phyloP scores from a whole-genome alignment of 306 rosid species.

The Lagenaria siceraria region DNA sequence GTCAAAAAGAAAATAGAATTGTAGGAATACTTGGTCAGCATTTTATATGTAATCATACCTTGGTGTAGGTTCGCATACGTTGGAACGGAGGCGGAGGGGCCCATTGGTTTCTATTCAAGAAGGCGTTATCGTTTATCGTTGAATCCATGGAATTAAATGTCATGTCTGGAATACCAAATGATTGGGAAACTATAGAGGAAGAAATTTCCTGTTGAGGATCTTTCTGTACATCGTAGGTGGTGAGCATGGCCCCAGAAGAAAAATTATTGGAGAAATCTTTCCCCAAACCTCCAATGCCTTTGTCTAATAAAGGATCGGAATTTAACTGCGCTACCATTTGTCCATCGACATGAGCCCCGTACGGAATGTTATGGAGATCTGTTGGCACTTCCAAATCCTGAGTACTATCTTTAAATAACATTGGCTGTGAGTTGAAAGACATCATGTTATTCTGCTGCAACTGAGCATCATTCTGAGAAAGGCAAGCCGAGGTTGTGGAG shows the following conservation, averaged over 20 bases:
- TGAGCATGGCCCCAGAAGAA: slow-evolving; percentile 47
- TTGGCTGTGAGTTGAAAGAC: slow-evolving; percentile 56
- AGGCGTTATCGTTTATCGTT: slow-evolving; percentile 54
- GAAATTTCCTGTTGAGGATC: slow-evolving; percentile 86
- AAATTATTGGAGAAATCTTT: slow-evolving; percentile 52
- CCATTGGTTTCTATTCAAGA: slow-evolving; percentile 65
- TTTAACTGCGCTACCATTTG: slow-evolving; percentile 43
- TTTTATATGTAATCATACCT: slow-evolving; percentile 31
- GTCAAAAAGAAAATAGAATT: neutral
- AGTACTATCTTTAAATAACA: slow-evolving; percentile 53
- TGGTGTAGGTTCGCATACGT: slow-evolving; percentile 87
- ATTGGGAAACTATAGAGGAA: slow-evolving; percentile 75
- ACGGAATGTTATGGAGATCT: slow-evolving; percentile 49
- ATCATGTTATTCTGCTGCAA: slow-evolving; percentile 54
- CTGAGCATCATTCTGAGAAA: slow-evolving; percentile 60
- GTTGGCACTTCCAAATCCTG: slow-evolving; percentile 64
- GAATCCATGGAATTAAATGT: slow-evolving; percentile 79
- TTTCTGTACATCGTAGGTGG: slow-evolving; percentile 42
- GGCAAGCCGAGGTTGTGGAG: slow-evolving; percentile 79
- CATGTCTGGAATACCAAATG: slow-evolving; percentile 90
- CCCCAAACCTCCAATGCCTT: slow-evolving; percentile 38
- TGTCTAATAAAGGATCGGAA: slow-evolving; percentile 53
- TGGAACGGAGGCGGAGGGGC: slow-evolving; percentile 61
- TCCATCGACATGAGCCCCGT: slow-evolving; percentile 39
- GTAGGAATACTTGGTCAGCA: neutral